Percentiles rank a stretch among this genome's conserved stretches.
Evolutionary conservation across 129 eudicot genomes (phyloP).

Genomic region (Artemisia argyi): DNA sequence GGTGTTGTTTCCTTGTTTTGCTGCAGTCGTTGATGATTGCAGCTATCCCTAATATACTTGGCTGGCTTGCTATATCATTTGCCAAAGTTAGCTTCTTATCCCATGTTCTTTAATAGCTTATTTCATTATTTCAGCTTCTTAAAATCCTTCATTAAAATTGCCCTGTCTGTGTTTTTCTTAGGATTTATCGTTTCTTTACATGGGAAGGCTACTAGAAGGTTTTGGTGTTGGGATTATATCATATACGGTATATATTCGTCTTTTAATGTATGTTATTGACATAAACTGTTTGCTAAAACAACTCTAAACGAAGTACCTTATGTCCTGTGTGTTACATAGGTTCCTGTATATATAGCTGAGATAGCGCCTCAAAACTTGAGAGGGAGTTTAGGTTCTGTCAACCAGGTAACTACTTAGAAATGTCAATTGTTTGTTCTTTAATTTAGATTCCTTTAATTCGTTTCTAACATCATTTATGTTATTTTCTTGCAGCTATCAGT

Average conservation of each 20-base stretch:
- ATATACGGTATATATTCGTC: constrained; percentile 51
- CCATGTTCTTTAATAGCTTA: not conserved
- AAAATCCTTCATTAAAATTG: not conserved
- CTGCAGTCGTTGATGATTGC: constrained; percentile 94
- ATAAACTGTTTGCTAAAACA: not conserved
- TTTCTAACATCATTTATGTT: not conserved
- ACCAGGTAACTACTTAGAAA: constrained; percentile 56
- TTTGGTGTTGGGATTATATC: constrained; percentile 94
- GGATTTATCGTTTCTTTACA: constrained; percentile 86
- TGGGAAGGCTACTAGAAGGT: constrained; percentile 94
- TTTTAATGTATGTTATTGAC: constrained; percentile 11
- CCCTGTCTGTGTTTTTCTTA: constrained; percentile 17
- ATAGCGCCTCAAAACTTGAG: constrained; percentile 89
- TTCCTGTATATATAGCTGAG: constrained; percentile 96
- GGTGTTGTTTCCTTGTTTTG: constrained; percentile 19
- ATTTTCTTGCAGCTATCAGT: constrained; percentile 63
- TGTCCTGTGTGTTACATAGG: constrained; percentile 40
- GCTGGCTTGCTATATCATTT: constrained; percentile 93
- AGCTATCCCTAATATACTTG: constrained; percentile 92
- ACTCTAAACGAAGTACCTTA: constrained; percentile 11
- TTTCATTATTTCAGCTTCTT: constrained; percentile 5
- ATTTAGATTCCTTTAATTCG: not conserved
- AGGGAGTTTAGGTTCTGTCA: constrained; percentile 92
- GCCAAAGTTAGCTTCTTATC: constrained; percentile 61
- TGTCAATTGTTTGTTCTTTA: not conserved